These are phyloP conservation scores for Pyrus bretschneideri DNA, from an alignment of 306 rosid genomes.

Conservation along the genomic window DNA sequence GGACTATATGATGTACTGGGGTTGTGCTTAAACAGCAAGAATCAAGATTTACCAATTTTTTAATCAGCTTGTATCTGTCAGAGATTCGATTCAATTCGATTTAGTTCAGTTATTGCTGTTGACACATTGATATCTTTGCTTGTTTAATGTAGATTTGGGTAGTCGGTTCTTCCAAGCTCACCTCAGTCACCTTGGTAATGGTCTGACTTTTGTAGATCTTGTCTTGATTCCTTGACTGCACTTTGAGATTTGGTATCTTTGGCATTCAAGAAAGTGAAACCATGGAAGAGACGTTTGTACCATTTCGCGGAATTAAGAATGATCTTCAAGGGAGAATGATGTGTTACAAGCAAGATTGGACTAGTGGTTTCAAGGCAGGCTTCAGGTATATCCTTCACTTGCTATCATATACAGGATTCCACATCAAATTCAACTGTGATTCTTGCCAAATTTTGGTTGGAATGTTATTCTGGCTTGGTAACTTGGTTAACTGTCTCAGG, in stretches of 20 bases:
- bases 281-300: slow-evolving; percentile 73
- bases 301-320: slow-evolving; percentile 60
- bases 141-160: slow-evolving; percentile 1
- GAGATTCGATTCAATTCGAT: neutral
- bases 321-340: slow-evolving; percentile 48
- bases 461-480: neutral
- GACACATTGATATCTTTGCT: neutral
- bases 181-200: slow-evolving; percentile 6
- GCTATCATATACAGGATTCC: neutral
- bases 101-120: neutral
- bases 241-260: slow-evolving; percentile 1
- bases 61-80: neutral
- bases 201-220: slow-evolving; percentile 9
- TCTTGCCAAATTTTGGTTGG: slow-evolving; percentile 7
- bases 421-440: neutral
- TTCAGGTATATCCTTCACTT: slow-evolving; percentile 39
- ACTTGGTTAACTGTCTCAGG: slow-evolving; percentile 29
- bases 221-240: slow-evolving; percentile 13
- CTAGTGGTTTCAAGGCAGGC: slow-evolving; percentile 54
- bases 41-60: neutral
- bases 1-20: slow-evolving; percentile 3
- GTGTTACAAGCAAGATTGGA: slow-evolving; percentile 78
- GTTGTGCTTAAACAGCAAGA: slow-evolving; percentile 2
- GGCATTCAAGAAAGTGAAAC: slow-evolving; percentile 15
- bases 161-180: neutral